Evolutionary conservation across 345 rosid species (phyloP).

Genomic region (Eucalyptus regnans): DNA sequence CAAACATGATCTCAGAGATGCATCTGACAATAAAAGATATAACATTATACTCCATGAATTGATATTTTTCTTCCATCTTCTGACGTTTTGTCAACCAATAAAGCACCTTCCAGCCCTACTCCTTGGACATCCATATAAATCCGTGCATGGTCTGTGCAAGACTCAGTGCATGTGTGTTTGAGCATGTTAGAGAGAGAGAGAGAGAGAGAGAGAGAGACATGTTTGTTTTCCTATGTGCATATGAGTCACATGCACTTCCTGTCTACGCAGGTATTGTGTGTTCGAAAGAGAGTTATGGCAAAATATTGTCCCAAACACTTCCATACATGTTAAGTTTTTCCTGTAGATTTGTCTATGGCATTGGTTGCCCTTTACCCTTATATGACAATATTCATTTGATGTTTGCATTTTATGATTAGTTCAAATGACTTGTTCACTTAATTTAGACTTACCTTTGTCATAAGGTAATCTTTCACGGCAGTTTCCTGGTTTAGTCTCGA

Average conservation of each 20-base stretch:
- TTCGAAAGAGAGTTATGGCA: background rate
- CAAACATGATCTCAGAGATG: background rate
- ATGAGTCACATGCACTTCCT: background rate
- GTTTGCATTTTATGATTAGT: background rate
- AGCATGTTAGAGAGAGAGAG: background rate
- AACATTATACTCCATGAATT: background rate
- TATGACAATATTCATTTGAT: background rate
- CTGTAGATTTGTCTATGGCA: background rate
- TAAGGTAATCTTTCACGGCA: slow-evolving; percentile 81
- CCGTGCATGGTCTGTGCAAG: background rate
- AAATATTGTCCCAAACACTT: background rate
- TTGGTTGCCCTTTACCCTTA: background rate
- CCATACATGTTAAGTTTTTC: background rate
- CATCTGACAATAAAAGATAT: background rate
- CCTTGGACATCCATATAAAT: background rate
- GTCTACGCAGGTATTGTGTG: background rate
- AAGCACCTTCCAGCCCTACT: background rate
- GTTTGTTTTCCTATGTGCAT: background rate
- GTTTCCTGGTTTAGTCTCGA: slow-evolving; percentile 85
- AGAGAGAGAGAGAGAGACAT: background rate
- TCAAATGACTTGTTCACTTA: background rate
- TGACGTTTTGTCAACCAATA: background rate
- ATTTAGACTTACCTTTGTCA: slow-evolving; percentile 50
- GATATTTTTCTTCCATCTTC: background rate
- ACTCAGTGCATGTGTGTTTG: background rate